Evolutionary conservation across 495 filamentous ascomycete genomes (phyloP).

Genomic region (Xylaria scruposa): DNA sequence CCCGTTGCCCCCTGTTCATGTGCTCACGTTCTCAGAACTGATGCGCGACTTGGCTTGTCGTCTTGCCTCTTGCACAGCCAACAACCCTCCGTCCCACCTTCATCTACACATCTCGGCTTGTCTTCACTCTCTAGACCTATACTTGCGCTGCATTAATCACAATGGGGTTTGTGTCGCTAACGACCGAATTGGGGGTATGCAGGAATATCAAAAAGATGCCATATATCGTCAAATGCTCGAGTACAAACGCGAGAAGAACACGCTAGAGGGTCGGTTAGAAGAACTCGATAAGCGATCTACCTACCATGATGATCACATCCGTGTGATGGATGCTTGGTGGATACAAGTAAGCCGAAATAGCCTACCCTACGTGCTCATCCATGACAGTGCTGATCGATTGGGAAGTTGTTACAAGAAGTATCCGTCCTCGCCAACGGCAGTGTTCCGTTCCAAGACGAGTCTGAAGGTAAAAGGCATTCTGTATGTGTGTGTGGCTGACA

Average conservation of each 20-base stretch:
- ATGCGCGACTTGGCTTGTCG: slow-evolving; percentile 38
- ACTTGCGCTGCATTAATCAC: slow-evolving; percentile 33
- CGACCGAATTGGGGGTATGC: slow-evolving; percentile 44
- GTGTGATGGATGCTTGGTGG: slow-evolving; percentile 90
- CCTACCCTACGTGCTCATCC: neutral
- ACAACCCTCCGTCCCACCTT: slow-evolving; percentile 20
- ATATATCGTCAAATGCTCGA: slow-evolving; percentile 97
- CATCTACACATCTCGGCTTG: slow-evolving; percentile 28
- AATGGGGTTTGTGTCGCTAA: slow-evolving; percentile 35
- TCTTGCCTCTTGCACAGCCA: slow-evolving; percentile 28
- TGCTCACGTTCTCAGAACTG: slow-evolving; percentile 44
- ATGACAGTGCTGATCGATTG: slow-evolving; percentile 20
- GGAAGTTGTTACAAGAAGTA: slow-evolving; percentile 85
- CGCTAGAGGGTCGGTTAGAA: slow-evolving; percentile 75
- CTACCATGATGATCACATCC: slow-evolving; percentile 90
- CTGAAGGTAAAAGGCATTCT: slow-evolving; percentile 57
- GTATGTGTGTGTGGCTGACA: slow-evolving; percentile 37
- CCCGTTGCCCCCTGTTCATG: slow-evolving; percentile 34
- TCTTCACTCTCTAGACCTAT: slow-evolving; percentile 26
- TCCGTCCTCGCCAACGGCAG: slow-evolving; percentile 67
- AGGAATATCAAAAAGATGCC: slow-evolving; percentile 97
- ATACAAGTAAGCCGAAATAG: slow-evolving; percentile 69
- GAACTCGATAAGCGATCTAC: slow-evolving; percentile 75
- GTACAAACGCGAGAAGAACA: slow-evolving; percentile 86
- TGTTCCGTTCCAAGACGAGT: slow-evolving; percentile 50